These are phyloP conservation scores for Alternaria triticimaculans DNA, from an alignment of 2,329 filamentous ascomycete species.

Conservation along the genomic window DNA sequence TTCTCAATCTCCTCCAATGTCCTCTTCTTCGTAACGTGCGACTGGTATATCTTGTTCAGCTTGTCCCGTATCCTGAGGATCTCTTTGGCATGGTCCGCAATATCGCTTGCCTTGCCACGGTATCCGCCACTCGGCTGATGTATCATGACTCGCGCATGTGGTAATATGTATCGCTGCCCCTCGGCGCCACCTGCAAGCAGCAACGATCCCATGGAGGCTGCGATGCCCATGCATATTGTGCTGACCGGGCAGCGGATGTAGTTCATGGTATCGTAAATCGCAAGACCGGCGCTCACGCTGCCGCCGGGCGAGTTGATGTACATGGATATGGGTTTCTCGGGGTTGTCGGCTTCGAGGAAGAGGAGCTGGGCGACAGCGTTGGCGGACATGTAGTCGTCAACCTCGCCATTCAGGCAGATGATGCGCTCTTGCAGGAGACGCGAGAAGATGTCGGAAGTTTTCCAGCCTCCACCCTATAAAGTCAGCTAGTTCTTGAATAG, in stretches of 20 bases:
- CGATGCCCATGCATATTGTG: conserved; percentile 93
- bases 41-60: conserved; percentile 87
- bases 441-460: conserved; percentile 58
- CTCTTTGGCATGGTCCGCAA: conserved; percentile 96
- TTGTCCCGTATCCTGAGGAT: conserved; percentile 85
- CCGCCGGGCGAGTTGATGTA: conserved; percentile 98
- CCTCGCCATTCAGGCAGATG: conserved; percentile 88
- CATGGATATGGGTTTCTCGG: conserved; percentile 92
- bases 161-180: conserved; percentile 85
- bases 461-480: conserved; percentile 57
- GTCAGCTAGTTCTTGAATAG: conserved; percentile 34
- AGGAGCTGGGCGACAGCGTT: conserved; percentile 94
- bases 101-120: conserved; percentile 74
- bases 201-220: conserved; percentile 92
- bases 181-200: conserved; percentile 84
- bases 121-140: conserved; percentile 89
- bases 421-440: conserved; percentile 77
- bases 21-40: conserved; percentile 81
- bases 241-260: conserved; percentile 94
- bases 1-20: conserved; percentile 84
- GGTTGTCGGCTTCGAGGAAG: conserved; percentile 96
- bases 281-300: conserved; percentile 81
- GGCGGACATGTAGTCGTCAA: conserved; percentile 90
- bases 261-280: conserved; percentile 98
- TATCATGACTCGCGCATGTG: conserved; percentile 96